Evolutionary conservation across 768 basidiomycete genomes (phyloP), one percentile per base, ranked within the genome.

Genomic region (Russula sp.): DNA sequence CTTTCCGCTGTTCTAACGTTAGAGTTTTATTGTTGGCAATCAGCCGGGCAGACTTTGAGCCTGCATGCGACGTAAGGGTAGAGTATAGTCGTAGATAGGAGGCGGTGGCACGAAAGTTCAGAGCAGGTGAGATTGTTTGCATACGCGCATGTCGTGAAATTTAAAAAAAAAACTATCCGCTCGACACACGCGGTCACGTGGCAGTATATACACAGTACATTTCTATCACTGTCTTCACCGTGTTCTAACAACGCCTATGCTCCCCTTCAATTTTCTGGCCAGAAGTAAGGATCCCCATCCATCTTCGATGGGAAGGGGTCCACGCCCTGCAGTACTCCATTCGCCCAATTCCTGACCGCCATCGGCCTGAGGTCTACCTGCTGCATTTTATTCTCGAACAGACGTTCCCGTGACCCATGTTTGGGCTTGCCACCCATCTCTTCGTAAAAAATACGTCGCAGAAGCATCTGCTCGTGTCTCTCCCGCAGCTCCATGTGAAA

Each of bases 11-110:
- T 26, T 59, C 46, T 28, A 42, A 36, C 1, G 51, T 46, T 34
- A 34, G 22, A 28, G 26, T 22, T 16, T 42, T 44, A 20, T 54
- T 52, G 51, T 46, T 40, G 1, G 40, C 28, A 10, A 20, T 18
- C 5, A 20, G 28, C 6, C 46, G 22, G 20, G 55, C 6, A 14
- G 30, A 14, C 1, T 14, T 65, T 53, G 59, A n/a, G 38, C 16
- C 26, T 13, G 46, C 38, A 42, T 46, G 34, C 1, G 53, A 54
- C 18, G 22, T 34, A 34, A 26, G 10, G 3, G 63, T 55, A 40
- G 66, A 65, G 46, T 65, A 61, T 48, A 18, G 22, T 13, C 66
- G 58, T n/a, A 55, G 26, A 48, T 30, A 14, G 10, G 59, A 48
- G 36, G 28, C 1, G 1, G 32, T 13, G 16, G 22, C 38, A 16